Conservation (phyloP, 306 rosid genomes). For the Cucurbita argyrosperma region DNA sequence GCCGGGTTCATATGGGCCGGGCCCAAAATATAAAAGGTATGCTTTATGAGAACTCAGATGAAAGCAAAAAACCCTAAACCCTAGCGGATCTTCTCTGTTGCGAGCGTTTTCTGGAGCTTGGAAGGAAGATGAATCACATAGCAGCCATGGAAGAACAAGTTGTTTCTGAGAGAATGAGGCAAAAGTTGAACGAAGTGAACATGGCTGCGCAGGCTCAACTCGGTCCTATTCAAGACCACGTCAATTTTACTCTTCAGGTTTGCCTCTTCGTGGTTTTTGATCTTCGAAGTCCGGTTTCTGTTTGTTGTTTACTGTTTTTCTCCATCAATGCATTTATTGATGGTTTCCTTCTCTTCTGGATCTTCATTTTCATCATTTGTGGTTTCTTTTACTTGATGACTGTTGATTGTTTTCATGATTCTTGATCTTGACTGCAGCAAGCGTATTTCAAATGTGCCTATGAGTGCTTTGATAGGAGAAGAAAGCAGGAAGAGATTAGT, state of each 20-base stretch:
- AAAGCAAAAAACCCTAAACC: slow-evolving; percentile 19
- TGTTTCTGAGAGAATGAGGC: slow-evolving; percentile 53
- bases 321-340: background rate
- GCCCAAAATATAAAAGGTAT: background rate
- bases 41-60: background rate
- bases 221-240: slow-evolving; percentile 75
- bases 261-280: background rate
- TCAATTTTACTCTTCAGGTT: slow-evolving; percentile 91
- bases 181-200: slow-evolving; percentile 62
- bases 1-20: background rate
- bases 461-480: slow-evolving; percentile 78
- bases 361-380: background rate
- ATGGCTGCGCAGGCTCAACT: slow-evolving; percentile 62
- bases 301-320: too few species aligned
- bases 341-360: background rate
- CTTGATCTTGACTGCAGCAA: slow-evolving; percentile 38
- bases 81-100: background rate
- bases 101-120: background rate
- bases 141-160: slow-evolving; percentile 70
- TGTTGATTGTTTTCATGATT: slow-evolving; percentile 1
- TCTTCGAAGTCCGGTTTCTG: background rate
- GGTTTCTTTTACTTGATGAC: background rate
- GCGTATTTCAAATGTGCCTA: slow-evolving; percentile 87
- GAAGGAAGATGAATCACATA: slow-evolving; percentile 22
- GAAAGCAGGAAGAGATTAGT: slow-evolving; percentile 61